These are phyloP conservation scores for Barnettozyma hawaiiensis DNA, from an alignment of 1,139 yeast genomes.

Conservation along the genomic window DNA sequence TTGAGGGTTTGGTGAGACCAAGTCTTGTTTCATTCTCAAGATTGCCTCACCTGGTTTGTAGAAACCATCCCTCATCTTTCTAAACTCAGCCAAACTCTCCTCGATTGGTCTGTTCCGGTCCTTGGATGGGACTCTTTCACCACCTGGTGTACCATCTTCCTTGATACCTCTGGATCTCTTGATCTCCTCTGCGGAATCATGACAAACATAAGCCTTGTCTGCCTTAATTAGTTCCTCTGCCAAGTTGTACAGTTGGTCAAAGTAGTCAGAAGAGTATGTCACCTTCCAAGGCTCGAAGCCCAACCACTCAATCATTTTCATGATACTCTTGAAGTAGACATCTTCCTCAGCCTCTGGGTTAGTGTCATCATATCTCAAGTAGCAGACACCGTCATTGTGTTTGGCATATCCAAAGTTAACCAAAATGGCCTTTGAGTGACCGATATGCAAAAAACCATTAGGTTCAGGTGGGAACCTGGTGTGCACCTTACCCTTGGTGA, in stretches of 20 bases:
- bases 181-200: conserved; percentile 89
- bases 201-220: conserved; percentile 86
- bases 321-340: conserved; percentile 76
- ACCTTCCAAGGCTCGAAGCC: conserved; percentile 91
- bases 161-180: conserved; percentile 84
- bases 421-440: conserved; percentile 96
- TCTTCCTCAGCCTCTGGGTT: conserved; percentile 99
- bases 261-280: conserved; percentile 95
- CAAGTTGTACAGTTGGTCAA: conserved; percentile 76
- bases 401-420: conserved; percentile 95
- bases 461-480: conserved; percentile 99
- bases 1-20: conserved; percentile 90
- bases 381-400: conserved; percentile 78
- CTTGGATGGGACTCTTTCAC: conserved; percentile 77
- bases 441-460: conserved; percentile 93
- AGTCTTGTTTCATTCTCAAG: conserved; percentile 94
- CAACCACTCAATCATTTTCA: conserved; percentile 83
- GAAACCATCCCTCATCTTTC: conserved; percentile 86
- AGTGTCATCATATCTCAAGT: conserved; percentile 93
- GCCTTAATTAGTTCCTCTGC: conserved; percentile 72
- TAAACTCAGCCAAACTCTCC: conserved; percentile 71
- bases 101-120: conserved; percentile 69
- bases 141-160: conserved; percentile 90
- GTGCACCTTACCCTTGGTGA: conserved; percentile 75
- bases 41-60: conserved; percentile 90